Evolutionary conservation across 768 basidiomycete species (phyloP), one percentile per base, ranked within the genome.

Genomic region (Phaffia australis): DNA sequence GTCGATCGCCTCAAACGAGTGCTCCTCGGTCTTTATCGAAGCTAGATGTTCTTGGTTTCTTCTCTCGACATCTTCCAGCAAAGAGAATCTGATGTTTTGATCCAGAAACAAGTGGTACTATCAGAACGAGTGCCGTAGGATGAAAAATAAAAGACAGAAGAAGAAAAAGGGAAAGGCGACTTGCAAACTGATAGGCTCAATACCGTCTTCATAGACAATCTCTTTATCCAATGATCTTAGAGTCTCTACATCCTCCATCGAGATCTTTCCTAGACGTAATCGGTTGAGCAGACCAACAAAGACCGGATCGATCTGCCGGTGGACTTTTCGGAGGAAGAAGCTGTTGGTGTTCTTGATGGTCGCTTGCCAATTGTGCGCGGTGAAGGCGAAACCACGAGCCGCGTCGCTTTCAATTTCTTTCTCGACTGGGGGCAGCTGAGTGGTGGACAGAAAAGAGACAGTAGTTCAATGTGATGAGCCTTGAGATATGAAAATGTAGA

Each of bases 331-430:
- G 29, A 65, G 57, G 56, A 65, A 65, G 23, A 32, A 51, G 49
- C 64, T 58, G 42, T 59, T 58, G 23, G 19, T 90, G 69, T 85
- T 81, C 65, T 85, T 79, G 70, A 99, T 83, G 2, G 85, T 79
- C 69, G 85, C 76, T 35, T 76, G 77, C 95, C 94, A 97, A 60
- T 77, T 75, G 14, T 81, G 76, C 0, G 91, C 91, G 72, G 95
- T 91, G 73, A 99, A 99, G 0, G 89, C 89, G 72, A 97, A 98
- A 71, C 85, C 89, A 52, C 87, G 83, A 61, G 76, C 70, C 0
- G 74, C 74, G n/a, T 73, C 73, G 30, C 81, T 80, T 74, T 85
- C 91, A 8, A 79, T 80, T 29, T 9, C n/a, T 56, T 8, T 49
- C 46, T 49, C 27, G 0, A 98, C 92, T 0, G 95, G 95, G 0